These are phyloP conservation scores for Pleurotus eryngii DNA, from an alignment of 768 basidiomycete species.

Conservation along the genomic window DNA sequence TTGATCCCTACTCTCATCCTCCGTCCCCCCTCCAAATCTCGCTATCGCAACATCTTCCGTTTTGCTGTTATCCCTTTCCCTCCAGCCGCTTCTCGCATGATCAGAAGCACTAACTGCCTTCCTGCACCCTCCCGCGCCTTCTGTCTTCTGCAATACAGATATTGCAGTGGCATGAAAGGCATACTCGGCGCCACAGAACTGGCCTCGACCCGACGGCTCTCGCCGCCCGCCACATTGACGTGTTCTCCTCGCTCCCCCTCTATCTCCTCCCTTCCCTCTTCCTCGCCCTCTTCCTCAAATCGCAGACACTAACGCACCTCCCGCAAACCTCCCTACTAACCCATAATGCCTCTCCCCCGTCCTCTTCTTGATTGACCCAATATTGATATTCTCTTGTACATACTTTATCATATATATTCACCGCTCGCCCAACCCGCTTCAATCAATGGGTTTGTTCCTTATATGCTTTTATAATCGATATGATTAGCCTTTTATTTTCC, in stretches of 20 bases:
- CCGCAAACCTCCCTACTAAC: neutral
- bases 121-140: conserved; percentile 1
- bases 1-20: neutral
- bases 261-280: neutral
- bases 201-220: neutral
- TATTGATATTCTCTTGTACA: neutral
- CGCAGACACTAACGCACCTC: neutral
- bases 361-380: neutral
- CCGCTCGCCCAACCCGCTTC: no score
- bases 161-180: neutral
- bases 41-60: neutral
- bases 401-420: neutral
- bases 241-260: no score
- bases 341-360: neutral
- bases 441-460: neutral
- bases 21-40: neutral
- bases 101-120: no score
- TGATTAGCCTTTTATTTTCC: neutral
- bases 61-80: no score
- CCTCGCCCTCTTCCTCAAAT: neutral
- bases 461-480: neutral
- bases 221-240: no score
- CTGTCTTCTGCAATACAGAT: neutral
- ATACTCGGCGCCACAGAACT: neutral
- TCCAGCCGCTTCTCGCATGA: no score